phyloP scores from a whole-genome alignment of 192 early-diverging fungal species.

The Coemansia sp. region DNA sequence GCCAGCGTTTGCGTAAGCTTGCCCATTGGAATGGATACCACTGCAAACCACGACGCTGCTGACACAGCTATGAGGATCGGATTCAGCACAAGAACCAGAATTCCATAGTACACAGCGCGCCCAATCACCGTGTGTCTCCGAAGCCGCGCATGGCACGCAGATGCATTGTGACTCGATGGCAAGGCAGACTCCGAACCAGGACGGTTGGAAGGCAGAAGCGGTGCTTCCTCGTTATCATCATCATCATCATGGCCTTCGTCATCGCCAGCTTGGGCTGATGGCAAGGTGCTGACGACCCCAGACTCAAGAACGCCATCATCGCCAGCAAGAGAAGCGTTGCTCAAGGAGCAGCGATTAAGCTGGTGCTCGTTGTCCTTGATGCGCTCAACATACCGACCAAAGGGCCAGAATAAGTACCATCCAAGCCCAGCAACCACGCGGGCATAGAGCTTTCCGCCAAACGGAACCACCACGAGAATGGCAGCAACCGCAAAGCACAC shows the following conservation, averaged over 20 bases:
- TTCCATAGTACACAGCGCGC: slow-evolving; percentile 24
- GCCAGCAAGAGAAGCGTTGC: slow-evolving; percentile 17
- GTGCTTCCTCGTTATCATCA: slow-evolving; percentile 47
- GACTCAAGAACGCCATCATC: slow-evolving; percentile 36
- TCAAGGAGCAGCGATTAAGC: slow-evolving; percentile 21
- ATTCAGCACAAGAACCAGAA: slow-evolving; percentile 54
- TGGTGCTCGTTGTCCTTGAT: slow-evolving; percentile 45
- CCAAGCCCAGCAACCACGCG: slow-evolving; percentile 74
- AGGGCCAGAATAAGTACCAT: slow-evolving; percentile 93
- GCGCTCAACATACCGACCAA: slow-evolving; percentile 89
- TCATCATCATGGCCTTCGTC: slow-evolving; percentile 18
- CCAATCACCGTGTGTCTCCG: slow-evolving; percentile 33
- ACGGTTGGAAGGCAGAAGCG: slow-evolving; percentile 16
- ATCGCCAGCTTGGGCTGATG: slow-evolving; percentile 1
- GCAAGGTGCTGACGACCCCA: slow-evolving; percentile 15
- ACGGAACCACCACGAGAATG: slow-evolving; percentile 59
- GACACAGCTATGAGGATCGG: slow-evolving; percentile 79
- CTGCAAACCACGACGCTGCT: slow-evolving; percentile 78
- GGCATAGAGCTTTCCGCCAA: slow-evolving; percentile 60
- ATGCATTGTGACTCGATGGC: background rate
- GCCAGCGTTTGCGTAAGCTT: slow-evolving; percentile 82
- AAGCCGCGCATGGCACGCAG: slow-evolving; percentile 14
- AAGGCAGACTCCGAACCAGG: background rate
- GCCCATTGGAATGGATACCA: slow-evolving; percentile 94
- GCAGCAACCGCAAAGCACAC: slow-evolving; percentile 65